phyloP scores from a whole-genome alignment of 768 basidiomycete species.

The Phanerochaete sordida region DNA sequence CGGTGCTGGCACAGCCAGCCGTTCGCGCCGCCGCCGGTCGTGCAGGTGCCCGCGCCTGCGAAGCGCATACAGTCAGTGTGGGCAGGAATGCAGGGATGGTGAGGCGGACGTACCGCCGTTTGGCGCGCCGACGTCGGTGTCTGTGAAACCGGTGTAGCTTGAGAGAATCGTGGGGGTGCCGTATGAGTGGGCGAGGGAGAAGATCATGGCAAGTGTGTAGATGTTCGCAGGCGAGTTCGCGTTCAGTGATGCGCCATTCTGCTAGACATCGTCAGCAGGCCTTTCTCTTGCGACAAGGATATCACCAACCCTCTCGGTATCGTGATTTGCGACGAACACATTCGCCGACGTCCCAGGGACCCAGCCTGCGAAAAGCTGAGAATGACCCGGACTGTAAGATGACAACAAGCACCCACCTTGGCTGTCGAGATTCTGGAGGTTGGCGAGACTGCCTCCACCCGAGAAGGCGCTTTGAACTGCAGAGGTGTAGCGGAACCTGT shows the following conservation, averaged over 20 bases:
- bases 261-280: too few relatives aligned
- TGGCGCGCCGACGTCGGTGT: slow-evolving; percentile 54
- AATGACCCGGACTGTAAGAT: too few relatives aligned
- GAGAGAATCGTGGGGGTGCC: slow-evolving; percentile 64
- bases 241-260: slow-evolving; percentile 54
- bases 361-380: too few relatives aligned
- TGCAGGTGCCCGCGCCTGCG: slow-evolving; percentile 42
- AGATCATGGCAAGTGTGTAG: slow-evolving; percentile 56
- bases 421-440: slow-evolving; percentile 47
- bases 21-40: slow-evolving; percentile 44
- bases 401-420: slow-evolving; percentile 32
- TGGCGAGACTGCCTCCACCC: slow-evolving; percentile 46
- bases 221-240: slow-evolving; percentile 60
- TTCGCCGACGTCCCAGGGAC: slow-evolving; percentile 50
- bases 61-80: slow-evolving; percentile 19
- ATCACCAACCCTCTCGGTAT: slow-evolving; percentile 52
- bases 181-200: slow-evolving; percentile 65
- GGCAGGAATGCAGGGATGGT: slow-evolving; percentile 12
- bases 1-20: slow-evolving; percentile 71
- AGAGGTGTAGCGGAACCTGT: slow-evolving; percentile 54
- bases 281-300: too few relatives aligned
- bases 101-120: slow-evolving; percentile 40
- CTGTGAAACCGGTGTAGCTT: slow-evolving; percentile 50
- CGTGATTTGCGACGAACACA: slow-evolving; percentile 67
- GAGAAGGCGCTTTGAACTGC: slow-evolving; percentile 50